Evolutionary conservation across 2,329 filamentous ascomycete species (phyloP).

Genomic region (Fusarium abutilonis): DNA sequence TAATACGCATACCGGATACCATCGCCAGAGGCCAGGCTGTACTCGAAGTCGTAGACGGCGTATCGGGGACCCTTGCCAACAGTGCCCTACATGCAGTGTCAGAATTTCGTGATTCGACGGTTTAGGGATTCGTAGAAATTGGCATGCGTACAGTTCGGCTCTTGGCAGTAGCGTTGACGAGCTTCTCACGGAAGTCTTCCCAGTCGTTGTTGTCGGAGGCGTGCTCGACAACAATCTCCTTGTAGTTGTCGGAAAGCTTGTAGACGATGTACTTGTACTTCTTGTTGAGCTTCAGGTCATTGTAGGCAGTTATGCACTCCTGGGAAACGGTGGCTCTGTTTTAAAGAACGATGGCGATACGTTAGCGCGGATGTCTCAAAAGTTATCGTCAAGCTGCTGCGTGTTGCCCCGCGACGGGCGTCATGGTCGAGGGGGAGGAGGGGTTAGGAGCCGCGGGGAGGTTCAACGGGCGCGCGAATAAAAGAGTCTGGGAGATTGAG

Average conservation of each 20-base stretch:
- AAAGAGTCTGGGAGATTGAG: constrained; percentile 16
- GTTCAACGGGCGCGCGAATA: constrained; percentile 24
- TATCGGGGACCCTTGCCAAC: constrained; percentile 78
- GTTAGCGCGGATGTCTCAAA: constrained; percentile 43
- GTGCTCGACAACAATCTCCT: constrained; percentile 83
- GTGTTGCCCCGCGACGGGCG: constrained; percentile 40
- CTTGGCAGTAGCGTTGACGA: constrained; percentile 77
- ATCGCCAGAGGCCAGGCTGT: constrained; percentile 75
- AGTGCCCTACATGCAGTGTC: constrained; percentile 57
- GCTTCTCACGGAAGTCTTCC: constrained; percentile 78
- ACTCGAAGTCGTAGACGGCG: constrained; percentile 87
- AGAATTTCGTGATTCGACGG: constrained; percentile 11
- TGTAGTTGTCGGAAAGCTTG: constrained; percentile 86
- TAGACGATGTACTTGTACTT: constrained; percentile 87
- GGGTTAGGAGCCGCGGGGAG: constrained; percentile 22
- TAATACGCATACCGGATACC: constrained; percentile 68
- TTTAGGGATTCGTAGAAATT: background rate
- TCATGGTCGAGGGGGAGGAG: constrained; percentile 33
- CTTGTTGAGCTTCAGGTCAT: constrained; percentile 85
- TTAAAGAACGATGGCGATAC: constrained; percentile 16
- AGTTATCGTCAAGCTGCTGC: constrained; percentile 13
- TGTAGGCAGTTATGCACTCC: constrained; percentile 78
- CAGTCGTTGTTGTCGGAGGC: constrained; percentile 73
- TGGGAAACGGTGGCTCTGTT: constrained; percentile 74
- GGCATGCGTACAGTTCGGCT: constrained; percentile 66